Conservation (phyloP, 1,284 basidiomycete species). For the Moesziomyces globuligerus region DNA sequence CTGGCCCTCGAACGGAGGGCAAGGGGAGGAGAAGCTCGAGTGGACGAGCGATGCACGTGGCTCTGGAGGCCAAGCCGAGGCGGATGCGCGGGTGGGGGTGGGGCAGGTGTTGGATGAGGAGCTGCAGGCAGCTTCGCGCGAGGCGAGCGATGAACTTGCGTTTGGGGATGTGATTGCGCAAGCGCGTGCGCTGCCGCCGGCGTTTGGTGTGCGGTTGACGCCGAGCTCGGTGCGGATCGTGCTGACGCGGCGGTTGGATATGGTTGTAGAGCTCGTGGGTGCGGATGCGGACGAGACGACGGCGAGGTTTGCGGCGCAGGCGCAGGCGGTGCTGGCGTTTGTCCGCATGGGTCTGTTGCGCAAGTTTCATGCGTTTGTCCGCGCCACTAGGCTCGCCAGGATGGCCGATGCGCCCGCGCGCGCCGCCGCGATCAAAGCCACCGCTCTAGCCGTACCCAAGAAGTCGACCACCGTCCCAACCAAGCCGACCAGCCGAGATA, state of each 20-base stretch:
- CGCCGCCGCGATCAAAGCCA: constrained; percentile 15
- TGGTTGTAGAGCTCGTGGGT: constrained; percentile 37
- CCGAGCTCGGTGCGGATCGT: constrained; percentile 37
- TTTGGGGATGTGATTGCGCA: constrained; percentile 53
- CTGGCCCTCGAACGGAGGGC: constrained; percentile 1
- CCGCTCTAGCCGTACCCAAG: constrained; percentile 18
- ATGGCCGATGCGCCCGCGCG: constrained; percentile 12
- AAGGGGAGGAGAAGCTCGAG: constrained; percentile 2
- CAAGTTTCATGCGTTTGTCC: constrained; percentile 23
- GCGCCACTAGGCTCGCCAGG: constrained; percentile 5
- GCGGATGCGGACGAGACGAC: not conserved
- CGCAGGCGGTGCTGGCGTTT: constrained; percentile 25
- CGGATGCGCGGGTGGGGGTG: not conserved
- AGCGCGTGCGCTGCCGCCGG: constrained; percentile 35
- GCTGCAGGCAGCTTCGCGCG: constrained; percentile 49
- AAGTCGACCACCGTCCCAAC: constrained; percentile 3
- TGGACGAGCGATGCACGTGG: constrained; percentile 34
- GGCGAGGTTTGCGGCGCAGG: constrained; percentile 25
- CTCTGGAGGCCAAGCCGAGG: not conserved
- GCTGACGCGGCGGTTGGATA: constrained; percentile 32
- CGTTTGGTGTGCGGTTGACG: constrained; percentile 40
- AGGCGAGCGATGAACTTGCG: constrained; percentile 51
- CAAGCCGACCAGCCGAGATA: too few species aligned
- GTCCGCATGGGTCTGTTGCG: constrained; percentile 31
- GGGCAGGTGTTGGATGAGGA: constrained; percentile 41